Percentiles rank a stretch among this genome's conserved stretches.
phyloP scores from a whole-genome alignment of 192 early-diverging fungal genomes.

The Mortierella alpina region DNA sequence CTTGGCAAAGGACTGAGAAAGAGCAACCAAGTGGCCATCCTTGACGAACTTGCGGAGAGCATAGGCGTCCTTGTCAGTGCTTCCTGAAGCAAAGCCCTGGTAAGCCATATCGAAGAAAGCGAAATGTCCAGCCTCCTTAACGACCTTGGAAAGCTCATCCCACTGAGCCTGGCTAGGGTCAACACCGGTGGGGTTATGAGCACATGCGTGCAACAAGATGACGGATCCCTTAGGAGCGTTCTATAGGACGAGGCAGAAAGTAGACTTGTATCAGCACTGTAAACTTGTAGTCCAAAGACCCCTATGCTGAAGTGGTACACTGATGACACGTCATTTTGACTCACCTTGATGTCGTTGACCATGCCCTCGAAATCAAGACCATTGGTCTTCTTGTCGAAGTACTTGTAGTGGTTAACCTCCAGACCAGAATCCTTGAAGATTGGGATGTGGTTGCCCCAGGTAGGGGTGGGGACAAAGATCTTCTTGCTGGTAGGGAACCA shows the following conservation, averaged over 20 bases:
- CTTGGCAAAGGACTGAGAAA: slow-evolving; percentile 98
- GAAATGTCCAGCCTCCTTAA: slow-evolving; percentile 85
- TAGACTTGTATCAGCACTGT: neutral
- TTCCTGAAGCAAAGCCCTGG: slow-evolving; percentile 98
- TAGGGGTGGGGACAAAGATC: slow-evolving; percentile 92
- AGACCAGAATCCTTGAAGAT: slow-evolving; percentile 93
- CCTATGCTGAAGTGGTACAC: neutral
- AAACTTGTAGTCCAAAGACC: neutral
- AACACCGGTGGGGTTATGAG: slow-evolving; percentile 99
- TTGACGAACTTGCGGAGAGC: slow-evolving; percentile 94
- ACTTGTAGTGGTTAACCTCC: slow-evolving; percentile 88
- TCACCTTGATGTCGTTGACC: slow-evolving; percentile 88
- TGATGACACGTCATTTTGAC: neutral
- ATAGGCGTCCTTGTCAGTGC: slow-evolving; percentile 88
- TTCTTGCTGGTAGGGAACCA: slow-evolving; percentile 87
- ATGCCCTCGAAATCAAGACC: slow-evolving; percentile 94
- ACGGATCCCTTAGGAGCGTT: slow-evolving; percentile 88
- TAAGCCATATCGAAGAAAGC: slow-evolving; percentile 99
- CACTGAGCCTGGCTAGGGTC: slow-evolving; percentile 96
- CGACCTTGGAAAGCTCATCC: slow-evolving; percentile 83
- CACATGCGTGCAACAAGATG: slow-evolving; percentile 96
- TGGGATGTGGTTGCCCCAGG: slow-evolving; percentile 97
- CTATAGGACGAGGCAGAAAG: slow-evolving; percentile 27
- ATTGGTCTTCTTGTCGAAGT: slow-evolving; percentile 94
- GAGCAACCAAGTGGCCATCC: slow-evolving; percentile 77